Base-by-base conservation (phyloP, 2,329 filamentous ascomycete species). In the Nemania sp. region DNA sequence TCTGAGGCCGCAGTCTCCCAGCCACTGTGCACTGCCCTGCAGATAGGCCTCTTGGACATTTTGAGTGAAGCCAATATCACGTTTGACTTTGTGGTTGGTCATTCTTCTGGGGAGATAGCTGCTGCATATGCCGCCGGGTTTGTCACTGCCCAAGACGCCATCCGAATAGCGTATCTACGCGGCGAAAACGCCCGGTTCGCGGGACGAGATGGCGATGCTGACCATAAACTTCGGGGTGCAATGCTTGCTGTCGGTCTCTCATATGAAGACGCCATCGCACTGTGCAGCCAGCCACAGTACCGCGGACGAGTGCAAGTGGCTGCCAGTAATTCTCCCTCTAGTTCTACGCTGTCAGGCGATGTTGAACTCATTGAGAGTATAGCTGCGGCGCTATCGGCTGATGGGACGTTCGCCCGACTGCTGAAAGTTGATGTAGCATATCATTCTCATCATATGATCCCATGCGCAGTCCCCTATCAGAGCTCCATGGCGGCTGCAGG, bases 211-310 rank as follows among this genome's bases (percentile, higher is more conserved):
- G 31, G 24, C 9, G 22, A 49, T 15, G 51, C 43, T 9, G n/a
- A n/a, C n/a, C n/a, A n/a, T n/a, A n/a, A n/a, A n/a, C n/a, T n/a
- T n/a, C n/a, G n/a, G n/a, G 78, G 78, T 1, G 71, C 68, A 1
- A 82, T 83, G 80, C 61, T 81, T 34, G 78, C 78, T 0, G 75
- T 74, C 0, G 76, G 74, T 0, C 68, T 72, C 0, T 65, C 67
- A 0, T 56, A 65, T 5, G 69, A 73, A 4, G 72, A 77, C 30
- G 73, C 72, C 0, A 49, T 64, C 1, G 65, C 59, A 1, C 40
- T 72, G 0, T n/a, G 8, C 42, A n/a, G 15, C 31, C 5, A 8
- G 7, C 31, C 31, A 5, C 47, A 55, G 1, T 68, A 73, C 14
- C 34, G 62, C 3, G 71, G 68, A 6, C 56, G 60, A 0, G 54